Evolutionary conservation across 2,329 filamentous ascomycete species (phyloP).

Genomic region (Neocatenulostroma microsporum): DNA sequence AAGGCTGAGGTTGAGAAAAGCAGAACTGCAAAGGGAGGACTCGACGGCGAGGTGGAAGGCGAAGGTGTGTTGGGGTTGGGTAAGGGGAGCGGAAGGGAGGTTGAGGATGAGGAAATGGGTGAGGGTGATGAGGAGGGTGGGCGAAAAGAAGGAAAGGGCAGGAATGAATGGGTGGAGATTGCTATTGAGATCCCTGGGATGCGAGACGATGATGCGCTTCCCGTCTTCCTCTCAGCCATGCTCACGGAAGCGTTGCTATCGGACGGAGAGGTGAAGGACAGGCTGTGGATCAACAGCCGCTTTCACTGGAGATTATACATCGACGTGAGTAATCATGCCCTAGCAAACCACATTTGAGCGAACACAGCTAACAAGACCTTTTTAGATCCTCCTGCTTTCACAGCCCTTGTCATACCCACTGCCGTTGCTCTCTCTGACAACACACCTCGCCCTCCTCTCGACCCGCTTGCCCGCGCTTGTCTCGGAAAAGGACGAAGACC

Average conservation of each 20-base stretch:
- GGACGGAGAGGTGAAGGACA: constrained; percentile 57
- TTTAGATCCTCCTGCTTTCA: constrained; percentile 83
- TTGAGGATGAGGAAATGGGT: constrained; percentile 22
- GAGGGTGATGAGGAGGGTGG: constrained; percentile 27
- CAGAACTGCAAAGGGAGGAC: constrained; percentile 25
- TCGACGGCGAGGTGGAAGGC: constrained; percentile 1
- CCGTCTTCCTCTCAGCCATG: constrained; percentile 82
- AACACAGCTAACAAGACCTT: constrained; percentile 3
- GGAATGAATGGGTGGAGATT: constrained; percentile 78
- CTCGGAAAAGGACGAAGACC: constrained; percentile 89
- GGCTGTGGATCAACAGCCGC: constrained; percentile 76
- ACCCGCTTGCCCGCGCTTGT: constrained; percentile 77
- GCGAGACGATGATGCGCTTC: constrained; percentile 83
- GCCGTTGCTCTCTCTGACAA: constrained; percentile 83
- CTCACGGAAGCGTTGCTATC: constrained; percentile 76
- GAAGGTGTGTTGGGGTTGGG: constrained; percentile 12
- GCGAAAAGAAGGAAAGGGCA: constrained; percentile 29
- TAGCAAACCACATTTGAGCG: neutral
- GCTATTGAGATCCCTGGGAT: constrained; percentile 85
- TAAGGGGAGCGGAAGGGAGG: constrained; percentile 13
- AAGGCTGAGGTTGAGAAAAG: constrained; percentile 88
- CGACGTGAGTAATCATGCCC: constrained; percentile 56
- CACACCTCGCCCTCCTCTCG: constrained; percentile 83
- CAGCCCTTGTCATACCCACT: constrained; percentile 87
- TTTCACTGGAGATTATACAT: constrained; percentile 97